Percentiles rank a stretch among this genome's conserved stretches.
Evolutionary conservation across 192 early-diverging fungal species (phyloP).

Genomic region (Thamnidium elegans): DNA sequence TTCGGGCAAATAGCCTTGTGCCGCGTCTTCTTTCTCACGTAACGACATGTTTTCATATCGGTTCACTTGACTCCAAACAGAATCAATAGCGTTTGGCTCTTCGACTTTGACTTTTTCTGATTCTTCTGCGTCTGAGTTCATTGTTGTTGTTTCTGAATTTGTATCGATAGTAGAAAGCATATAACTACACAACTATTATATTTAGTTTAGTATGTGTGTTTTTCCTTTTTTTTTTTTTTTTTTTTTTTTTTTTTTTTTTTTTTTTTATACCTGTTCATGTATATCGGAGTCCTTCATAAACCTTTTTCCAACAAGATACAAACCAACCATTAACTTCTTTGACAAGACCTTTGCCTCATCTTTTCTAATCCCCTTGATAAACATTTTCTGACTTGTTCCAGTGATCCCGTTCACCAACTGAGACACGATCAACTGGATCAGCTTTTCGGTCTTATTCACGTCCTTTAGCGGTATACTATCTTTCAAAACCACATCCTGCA

Average conservation of each 20-base stretch:
- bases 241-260: no score
- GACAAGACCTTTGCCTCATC: neutral
- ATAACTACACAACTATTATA: slow-evolving; percentile 1
- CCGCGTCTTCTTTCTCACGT: slow-evolving; percentile 24
- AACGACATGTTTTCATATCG: slow-evolving; percentile 26
- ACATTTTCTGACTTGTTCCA: slow-evolving; percentile 3
- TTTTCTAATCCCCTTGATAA: slow-evolving; percentile 1
- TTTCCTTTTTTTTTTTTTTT: no score
- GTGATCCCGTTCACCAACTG: neutral
- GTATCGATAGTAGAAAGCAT: slow-evolving; percentile 6
- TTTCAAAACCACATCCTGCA: slow-evolving; percentile 11
- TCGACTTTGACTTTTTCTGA: neutral
- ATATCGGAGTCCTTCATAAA: slow-evolving; percentile 7
- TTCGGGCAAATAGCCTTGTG: slow-evolving; percentile 7
- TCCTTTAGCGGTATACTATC: slow-evolving; percentile 1
- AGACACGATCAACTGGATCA: slow-evolving; percentile 11
- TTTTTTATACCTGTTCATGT: neutral
- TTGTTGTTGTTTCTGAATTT: slow-evolving; percentile 8
- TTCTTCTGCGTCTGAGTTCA: neutral
- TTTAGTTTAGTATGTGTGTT: neutral
- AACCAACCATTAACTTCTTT: slow-evolving; percentile 15
- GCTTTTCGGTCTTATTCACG: neutral
- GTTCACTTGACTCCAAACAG: slow-evolving; percentile 20
- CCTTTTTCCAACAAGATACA: slow-evolving; percentile 18
- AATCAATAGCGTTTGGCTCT: slow-evolving; percentile 13